Evolutionary conservation across 805 yeast genomes (phyloP).

Genomic region (Sporopachydermia lactativora): DNA sequence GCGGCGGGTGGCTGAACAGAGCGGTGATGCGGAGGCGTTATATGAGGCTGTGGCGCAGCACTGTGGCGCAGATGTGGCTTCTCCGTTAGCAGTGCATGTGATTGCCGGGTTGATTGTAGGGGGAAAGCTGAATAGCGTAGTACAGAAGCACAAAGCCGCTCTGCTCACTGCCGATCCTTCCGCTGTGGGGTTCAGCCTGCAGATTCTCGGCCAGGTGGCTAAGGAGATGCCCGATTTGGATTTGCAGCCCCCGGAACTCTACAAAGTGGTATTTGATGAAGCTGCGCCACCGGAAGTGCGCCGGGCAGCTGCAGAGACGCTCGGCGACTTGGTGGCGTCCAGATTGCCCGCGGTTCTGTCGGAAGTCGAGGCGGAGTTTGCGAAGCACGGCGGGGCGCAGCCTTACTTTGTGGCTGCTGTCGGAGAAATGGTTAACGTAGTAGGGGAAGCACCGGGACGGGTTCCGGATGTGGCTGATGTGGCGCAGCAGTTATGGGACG

Average conservation of each 20-base stretch:
- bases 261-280: constrained; percentile 18
- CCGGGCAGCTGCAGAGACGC: constrained; percentile 35
- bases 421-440: constrained; percentile 15
- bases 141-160: constrained; percentile 10
- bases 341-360: constrained; percentile 27
- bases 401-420: constrained; percentile 19
- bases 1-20: background rate
- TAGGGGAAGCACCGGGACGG: constrained; percentile 16
- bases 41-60: background rate
- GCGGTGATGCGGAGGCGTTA: background rate
- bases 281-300: constrained; percentile 22
- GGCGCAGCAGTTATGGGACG: constrained; percentile 13
- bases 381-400: constrained; percentile 12
- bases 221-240: constrained; percentile 18
- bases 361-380: constrained; percentile 16
- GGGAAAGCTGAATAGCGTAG: constrained; percentile 14
- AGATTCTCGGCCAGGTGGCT: constrained; percentile 38
- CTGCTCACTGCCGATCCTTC: background rate
- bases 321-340: constrained; percentile 34
- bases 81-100: constrained; percentile 13
- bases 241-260: constrained; percentile 24
- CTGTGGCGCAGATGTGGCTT: background rate
- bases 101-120: constrained; percentile 14
- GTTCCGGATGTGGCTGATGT: constrained; percentile 5
- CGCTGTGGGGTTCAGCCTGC: constrained; percentile 11